Conservation (phyloP, 1,284 basidiomycete genomes). For the Ustilago trichophora region DNA sequence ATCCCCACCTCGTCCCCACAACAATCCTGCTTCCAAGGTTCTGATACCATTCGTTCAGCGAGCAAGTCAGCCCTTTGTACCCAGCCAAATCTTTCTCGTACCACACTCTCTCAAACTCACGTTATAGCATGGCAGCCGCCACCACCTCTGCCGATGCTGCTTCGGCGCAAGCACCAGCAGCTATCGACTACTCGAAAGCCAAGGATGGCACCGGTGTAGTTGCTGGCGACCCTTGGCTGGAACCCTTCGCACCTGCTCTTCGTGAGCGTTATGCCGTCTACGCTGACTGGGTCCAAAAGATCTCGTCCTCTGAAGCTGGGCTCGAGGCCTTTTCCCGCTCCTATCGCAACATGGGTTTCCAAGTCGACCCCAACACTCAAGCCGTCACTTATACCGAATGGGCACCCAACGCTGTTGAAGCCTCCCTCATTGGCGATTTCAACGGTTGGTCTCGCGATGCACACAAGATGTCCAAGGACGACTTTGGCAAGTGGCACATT, state of each 20-base stretch:
- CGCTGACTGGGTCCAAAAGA: constrained; percentile 49
- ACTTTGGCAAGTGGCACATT: constrained; percentile 94
- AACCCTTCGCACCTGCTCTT: constrained; percentile 56
- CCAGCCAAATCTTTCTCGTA: too few species aligned
- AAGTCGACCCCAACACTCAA: constrained; percentile 74
- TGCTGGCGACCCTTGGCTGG: constrained; percentile 60
- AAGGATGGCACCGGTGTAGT: constrained; percentile 60
- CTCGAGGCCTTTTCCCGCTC: constrained; percentile 88
- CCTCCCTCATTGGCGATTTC: constrained; percentile 91
- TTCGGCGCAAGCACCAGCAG: constrained; percentile 11
- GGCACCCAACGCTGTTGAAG: constrained; percentile 88
- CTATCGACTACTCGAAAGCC: constrained; percentile 56
- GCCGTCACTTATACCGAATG: constrained; percentile 89
- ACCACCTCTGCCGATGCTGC: constrained; percentile 8
- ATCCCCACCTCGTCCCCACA: too few species aligned
- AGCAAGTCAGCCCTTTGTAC: too few species aligned
- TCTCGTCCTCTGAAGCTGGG: constrained; percentile 69
- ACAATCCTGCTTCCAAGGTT: too few species aligned
- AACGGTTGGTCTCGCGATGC: constrained; percentile 85
- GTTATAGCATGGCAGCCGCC: constrained; percentile 24
- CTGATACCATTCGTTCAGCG: too few species aligned
- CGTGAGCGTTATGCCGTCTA: constrained; percentile 52
- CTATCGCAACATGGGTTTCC: constrained; percentile 85
- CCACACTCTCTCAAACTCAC: too few species aligned
- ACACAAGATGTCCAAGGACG: constrained; percentile 83